Evolutionary conservation across 108 stramenopile genomes (phyloP).

Genomic region (Aureococcus anophagefferens): DNA sequence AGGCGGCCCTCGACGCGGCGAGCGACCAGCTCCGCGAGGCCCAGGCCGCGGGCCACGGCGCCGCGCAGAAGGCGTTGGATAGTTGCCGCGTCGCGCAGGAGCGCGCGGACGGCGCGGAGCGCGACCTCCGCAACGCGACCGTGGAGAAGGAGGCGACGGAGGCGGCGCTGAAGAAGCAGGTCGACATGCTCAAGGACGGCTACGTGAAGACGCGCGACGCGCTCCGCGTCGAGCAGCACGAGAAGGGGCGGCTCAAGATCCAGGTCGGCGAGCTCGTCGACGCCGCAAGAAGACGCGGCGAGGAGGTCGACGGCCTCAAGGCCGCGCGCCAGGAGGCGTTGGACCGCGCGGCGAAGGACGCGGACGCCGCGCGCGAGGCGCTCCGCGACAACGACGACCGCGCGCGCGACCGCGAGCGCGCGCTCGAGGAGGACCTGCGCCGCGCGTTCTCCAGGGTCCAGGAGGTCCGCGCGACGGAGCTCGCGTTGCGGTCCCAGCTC

Average conservation of each 20-base stretch:
- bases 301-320: too few relatives aligned
- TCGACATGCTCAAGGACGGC: conserved; percentile 6
- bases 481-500: too few relatives aligned
- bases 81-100: conserved; percentile 1
- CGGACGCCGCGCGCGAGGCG: not conserved
- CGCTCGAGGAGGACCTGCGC: too few relatives aligned
- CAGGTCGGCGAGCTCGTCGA: too few relatives aligned
- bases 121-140: conserved; percentile 3
- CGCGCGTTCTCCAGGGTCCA: too few relatives aligned
- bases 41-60: conserved; percentile 15
- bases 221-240: conserved; percentile 14
- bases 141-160: not conserved
- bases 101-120: not conserved
- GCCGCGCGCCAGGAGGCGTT: too few relatives aligned
- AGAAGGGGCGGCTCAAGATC: conserved; percentile 4
- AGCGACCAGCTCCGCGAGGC: conserved; percentile 30
- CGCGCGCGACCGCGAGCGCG: too few relatives aligned
- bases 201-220: conserved; percentile 14
- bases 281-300: too few relatives aligned
- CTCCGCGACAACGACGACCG: too few relatives aligned
- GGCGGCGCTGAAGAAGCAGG: conserved; percentile 2
- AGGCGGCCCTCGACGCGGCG: conserved; percentile 26
- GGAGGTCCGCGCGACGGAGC: too few relatives aligned
- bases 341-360: not conserved
- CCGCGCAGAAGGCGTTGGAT: not conserved